Evolutionary conservation across 176 grass and related monocot genomes (phyloP), one percentile per base, ranked within the genome.

Genomic region (Stipa capillata): DNA sequence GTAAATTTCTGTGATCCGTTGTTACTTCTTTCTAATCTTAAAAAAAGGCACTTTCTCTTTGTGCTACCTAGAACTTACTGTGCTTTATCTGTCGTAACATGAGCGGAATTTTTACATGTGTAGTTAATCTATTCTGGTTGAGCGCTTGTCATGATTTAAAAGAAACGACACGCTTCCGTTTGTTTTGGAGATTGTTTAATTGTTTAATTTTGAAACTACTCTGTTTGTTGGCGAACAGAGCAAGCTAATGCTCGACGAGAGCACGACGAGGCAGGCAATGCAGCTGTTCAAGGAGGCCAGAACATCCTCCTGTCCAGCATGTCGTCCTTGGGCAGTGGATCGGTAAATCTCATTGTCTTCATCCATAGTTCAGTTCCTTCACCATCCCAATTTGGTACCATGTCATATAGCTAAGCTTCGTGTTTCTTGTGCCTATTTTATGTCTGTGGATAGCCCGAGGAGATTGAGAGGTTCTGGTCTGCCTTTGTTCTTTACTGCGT

Each of bases 401-500:
- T 66, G 36, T 13, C 18, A 11, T 69, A 41, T 59, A 43, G 49
- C 74, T 79, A 52, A 68, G 27, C 41, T 27, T 20, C 65, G 32
- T 76, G 77, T 51, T 68, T 64, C 56, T 76, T 72, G 8, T 80
- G 36, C 58, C 47, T 24, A 39, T 57, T 75, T 53, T 45, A 45
- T 82, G 31, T 69, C 34, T 83, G 32, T 17, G 5, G 78, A 9
- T 71, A 99, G 96, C 80, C 96, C 8, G 90, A 99, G 53, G 96
- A 95, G 83, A 91, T 76, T 17, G 92, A 99, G 88, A 87, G 73
- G 63, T 85, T 86, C 57, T 99, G 90, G 96, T 95, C 78, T 25
- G 88, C 92, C 2, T 99, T 86, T 89, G 80, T 95, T 83, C 74
- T 99, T 18, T 92, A 99, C 40, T 95, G 90, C 41, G 96, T 92